Evolutionary conservation across 306 rosid species (phyloP).

Genomic region (Fragaria vesca): DNA sequence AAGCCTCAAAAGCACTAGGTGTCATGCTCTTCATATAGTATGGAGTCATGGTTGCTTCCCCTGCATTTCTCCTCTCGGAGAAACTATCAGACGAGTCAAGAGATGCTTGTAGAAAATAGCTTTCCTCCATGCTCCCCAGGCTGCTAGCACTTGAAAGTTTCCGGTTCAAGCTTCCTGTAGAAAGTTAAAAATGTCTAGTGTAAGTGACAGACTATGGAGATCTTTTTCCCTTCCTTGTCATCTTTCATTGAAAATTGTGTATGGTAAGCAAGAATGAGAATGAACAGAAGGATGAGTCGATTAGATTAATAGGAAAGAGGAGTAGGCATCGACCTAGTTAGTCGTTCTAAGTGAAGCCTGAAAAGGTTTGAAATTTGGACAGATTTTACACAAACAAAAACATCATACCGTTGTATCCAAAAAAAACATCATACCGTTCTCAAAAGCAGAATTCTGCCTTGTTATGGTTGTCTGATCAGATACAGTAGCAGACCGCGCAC

Average conservation of each 20-base stretch:
- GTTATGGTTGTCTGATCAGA: conserved; percentile 56
- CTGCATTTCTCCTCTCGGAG: conserved; percentile 69
- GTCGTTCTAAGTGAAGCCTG: too few relatives aligned
- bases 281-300: too few relatives aligned
- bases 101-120: conserved; percentile 95
- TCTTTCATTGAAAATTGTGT: too few relatives aligned
- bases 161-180: conserved; percentile 72
- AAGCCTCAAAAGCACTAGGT: conserved; percentile 88
- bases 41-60: conserved; percentile 74
- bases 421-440: conserved; percentile 63
- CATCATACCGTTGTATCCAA: conserved; percentile 59
- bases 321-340: too few relatives aligned
- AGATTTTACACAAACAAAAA: conserved; percentile 25
- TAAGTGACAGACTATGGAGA: conserved; percentile 16
- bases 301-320: too few relatives aligned
- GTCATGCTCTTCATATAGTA: conserved; percentile 96
- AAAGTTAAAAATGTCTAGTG: conserved; percentile 17
- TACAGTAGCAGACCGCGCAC: conserved; percentile 40
- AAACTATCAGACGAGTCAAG: conserved; percentile 74
- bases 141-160: conserved; percentile 86
- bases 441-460: conserved; percentile 60
- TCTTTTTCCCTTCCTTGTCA: background rate
- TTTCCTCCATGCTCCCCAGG: conserved; percentile 93
- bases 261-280: too few relatives aligned
- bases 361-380: background rate